Conservation (phyloP, 2,329 filamentous ascomycete species). For the Colletotrichum eleusines region DNA sequence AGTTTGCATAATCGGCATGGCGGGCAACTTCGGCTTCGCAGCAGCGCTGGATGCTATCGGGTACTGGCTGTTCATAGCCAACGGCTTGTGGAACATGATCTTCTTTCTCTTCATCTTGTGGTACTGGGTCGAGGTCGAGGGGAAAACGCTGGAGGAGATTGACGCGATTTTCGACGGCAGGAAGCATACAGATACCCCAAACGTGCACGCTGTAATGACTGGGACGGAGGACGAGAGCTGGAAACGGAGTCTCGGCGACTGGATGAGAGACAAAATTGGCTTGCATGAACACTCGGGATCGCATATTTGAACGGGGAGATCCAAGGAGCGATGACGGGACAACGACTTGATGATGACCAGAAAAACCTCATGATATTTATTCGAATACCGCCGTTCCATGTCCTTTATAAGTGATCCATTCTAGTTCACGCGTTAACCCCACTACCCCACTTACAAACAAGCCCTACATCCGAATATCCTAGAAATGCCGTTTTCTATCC, state of each 20-base stretch:
- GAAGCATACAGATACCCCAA: constrained; percentile 14
- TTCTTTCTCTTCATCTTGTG: constrained; percentile 8
- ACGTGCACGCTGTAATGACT: not conserved
- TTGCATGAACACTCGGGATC: too few species aligned
- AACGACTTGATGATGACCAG: not conserved
- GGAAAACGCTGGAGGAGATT: constrained; percentile 18
- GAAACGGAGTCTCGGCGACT: constrained; percentile 2
- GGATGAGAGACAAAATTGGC: not conserved
- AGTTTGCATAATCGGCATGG: not conserved
- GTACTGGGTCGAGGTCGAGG: constrained; percentile 17
- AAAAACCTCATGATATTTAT: not conserved
- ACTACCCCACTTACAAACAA: too few species aligned
- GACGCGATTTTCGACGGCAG: constrained; percentile 17
- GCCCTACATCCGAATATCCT: too few species aligned
- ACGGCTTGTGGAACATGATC: not conserved
- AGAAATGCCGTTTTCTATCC: too few species aligned
- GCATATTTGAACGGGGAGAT: too few species aligned
- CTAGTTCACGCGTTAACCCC: too few species aligned
- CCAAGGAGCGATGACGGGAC: not conserved
- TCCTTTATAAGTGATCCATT: too few species aligned
- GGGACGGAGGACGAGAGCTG: constrained; percentile 12
- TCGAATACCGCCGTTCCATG: too few species aligned
- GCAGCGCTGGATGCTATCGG: constrained; percentile 4
- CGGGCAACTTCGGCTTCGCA: constrained; percentile 16
- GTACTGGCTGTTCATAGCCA: constrained; percentile 12